Conservation (phyloP, 129 eudicot genomes). For the Lactuca saligna region DNA sequence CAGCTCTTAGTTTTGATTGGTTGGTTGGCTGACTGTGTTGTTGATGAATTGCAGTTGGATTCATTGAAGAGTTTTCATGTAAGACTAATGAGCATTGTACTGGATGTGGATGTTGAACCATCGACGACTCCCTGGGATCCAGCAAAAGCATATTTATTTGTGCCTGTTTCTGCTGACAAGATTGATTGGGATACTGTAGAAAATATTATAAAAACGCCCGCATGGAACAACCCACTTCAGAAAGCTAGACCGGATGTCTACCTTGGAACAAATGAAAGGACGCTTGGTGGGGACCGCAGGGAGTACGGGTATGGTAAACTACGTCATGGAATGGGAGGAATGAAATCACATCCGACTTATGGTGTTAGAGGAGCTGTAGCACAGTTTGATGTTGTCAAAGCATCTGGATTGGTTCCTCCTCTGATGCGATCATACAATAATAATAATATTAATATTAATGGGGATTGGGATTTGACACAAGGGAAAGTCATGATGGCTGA, state of each 20-base stretch:
- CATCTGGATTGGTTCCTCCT: conserved; percentile 83
- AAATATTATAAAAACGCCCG: conserved; percentile 53
- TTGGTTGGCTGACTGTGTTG: no score
- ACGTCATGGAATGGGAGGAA: conserved; percentile 57
- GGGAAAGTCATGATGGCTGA: conserved; percentile 89
- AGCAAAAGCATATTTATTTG: conserved; percentile 90
- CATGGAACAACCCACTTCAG: conserved; percentile 96
- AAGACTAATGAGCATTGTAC: conserved; percentile 93
- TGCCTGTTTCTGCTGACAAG: conserved; percentile 38
- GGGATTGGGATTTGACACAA: conserved; percentile 27
- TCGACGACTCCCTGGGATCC: conserved; percentile 98
- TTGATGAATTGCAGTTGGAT: conserved; percentile 50
- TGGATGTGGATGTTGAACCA: conserved; percentile 99
- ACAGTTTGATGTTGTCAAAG: conserved; percentile 89
- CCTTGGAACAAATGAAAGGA: conserved; percentile 91
- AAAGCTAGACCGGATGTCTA: conserved; percentile 97
- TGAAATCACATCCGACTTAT: conserved; percentile 84
- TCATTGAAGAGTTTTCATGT: conserved; percentile 92
- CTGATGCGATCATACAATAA: conserved; percentile 17
- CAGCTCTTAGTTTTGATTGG: no score
- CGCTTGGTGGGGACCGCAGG: conserved; percentile 93
- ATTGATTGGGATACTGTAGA: conserved; percentile 74
- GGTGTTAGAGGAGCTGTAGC: conserved; percentile 99
- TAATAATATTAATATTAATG: no score
- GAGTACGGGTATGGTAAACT: conserved; percentile 94